These are phyloP conservation scores for Aureobasidium lini DNA, from an alignment of 2,329 filamentous ascomycete genomes.

Conservation along the genomic window DNA sequence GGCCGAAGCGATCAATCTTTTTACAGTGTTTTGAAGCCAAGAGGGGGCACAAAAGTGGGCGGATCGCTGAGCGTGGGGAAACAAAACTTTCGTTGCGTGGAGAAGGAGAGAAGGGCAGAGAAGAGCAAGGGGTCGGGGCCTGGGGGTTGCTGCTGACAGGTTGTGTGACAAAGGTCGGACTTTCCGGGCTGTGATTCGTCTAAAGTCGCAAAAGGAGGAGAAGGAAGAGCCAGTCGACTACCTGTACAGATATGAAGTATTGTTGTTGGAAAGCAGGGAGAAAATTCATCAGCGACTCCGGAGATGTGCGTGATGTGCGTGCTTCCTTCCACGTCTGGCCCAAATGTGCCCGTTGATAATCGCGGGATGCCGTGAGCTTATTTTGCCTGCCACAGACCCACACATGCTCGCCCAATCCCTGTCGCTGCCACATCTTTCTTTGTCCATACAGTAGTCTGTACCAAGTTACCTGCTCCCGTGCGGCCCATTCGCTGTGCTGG, in stretches of 20 bases:
- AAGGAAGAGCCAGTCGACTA: no score
- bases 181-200: no score
- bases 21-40: slow-evolving; percentile 2
- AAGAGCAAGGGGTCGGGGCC: background rate
- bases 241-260: no score
- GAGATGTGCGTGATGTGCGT: background rate
- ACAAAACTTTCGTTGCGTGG: background rate
- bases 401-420: background rate
- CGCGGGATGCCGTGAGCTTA: slow-evolving; percentile 2
- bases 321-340: background rate
- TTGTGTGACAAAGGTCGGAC: no score
- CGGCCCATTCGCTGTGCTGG: no score
- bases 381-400: background rate
- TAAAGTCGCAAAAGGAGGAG: no score
- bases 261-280: background rate
- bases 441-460: no score
- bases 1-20: background rate
- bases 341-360: background rate
- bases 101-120: background rate
- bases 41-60: background rate
- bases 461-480: no score
- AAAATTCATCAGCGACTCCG: background rate
- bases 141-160: no score
- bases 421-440: no score
- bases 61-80: slow-evolving; percentile 3